These are phyloP conservation scores for Naganishia friedmannii DNA, from an alignment of 768 basidiomycete species.

Conservation along the genomic window DNA sequence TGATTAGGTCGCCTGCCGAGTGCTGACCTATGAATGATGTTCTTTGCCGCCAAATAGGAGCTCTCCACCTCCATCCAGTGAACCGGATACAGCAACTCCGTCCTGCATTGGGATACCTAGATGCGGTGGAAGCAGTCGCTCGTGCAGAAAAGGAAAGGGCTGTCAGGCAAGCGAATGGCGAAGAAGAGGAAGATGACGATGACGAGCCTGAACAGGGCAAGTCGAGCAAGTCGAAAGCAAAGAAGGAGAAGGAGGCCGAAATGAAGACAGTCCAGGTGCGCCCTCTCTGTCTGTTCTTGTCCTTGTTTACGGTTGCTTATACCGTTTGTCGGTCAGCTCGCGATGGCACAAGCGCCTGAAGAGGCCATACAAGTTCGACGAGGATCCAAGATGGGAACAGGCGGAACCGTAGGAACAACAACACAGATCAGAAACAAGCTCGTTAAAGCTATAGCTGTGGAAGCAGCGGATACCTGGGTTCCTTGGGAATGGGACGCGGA, in stretches of 20 bases:
- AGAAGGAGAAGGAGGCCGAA: constrained; percentile 15
- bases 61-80: constrained; percentile 52
- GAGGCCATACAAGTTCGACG: constrained; percentile 17
- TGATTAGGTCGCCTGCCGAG: too few relatives aligned
- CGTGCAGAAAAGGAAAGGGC: constrained; percentile 28
- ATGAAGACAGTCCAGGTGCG: constrained; percentile 32
- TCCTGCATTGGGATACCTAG: constrained; percentile 49
- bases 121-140: constrained; percentile 42
- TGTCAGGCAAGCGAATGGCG: constrained; percentile 37
- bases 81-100: constrained; percentile 47
- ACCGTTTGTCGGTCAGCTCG: background rate
- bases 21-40: too few relatives aligned
- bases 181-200: constrained; percentile 28
- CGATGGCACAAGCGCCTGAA: constrained; percentile 14
- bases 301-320: background rate
- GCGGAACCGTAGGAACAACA: constrained; percentile 32
- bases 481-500: constrained; percentile 31
- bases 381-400: constrained; percentile 32
- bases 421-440: constrained; percentile 29
- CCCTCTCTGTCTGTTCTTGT: background rate
- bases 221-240: constrained; percentile 12
- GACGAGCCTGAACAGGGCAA: constrained; percentile 19
- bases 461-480: constrained; percentile 28
- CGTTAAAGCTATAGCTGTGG: constrained; percentile 23
- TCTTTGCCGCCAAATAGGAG: constrained; percentile 37